Evolutionary conservation across 2,329 filamentous ascomycete genomes (phyloP), one percentile per base, ranked within the genome.

Genomic region (Talaromyces sp.): DNA sequence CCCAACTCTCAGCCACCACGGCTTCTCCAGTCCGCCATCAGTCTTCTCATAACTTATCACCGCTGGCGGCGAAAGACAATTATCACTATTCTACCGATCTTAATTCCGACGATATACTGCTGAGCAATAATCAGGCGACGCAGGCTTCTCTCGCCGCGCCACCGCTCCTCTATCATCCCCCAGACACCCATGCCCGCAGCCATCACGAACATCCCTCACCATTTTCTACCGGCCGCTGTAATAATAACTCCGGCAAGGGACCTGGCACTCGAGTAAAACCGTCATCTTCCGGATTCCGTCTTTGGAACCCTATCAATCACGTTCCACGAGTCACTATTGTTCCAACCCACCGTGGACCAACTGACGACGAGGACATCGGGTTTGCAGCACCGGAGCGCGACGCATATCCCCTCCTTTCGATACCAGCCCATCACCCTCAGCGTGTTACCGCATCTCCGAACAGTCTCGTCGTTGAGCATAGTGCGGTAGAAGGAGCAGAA

Each of bases 271-370:
- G 37, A 60, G 63, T 62, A 63, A 60, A 67, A 62, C 61, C 66
- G 11, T 69, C 63, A 59, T 64, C 57, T 66, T 69, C 41, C 70
- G 37, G 40, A 6, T 78, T 81, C 56, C 77, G 81, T 58, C 78
- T 85, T 61, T 84, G 82, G 73, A 85, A 85, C 68, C 83, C 83
- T 37, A 77, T 83, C 66, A 85, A 86, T 67, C 79, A 82, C 71
- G 81, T 83, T 50, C 83, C 82, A 40, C 80, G 81, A 59, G 72
- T 74, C 33, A 80, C 79, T 50, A 78, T 78, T 57, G 78, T 78
- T 56, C 70, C 81, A 37, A 74, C 74, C 55, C 68, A 73, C 28
- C 70, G 72, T 50, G 64, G 70, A 37, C 13, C 35, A 31, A 64
- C 57, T 54, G 60, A 61, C 41, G 65, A 70, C 66, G 71, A 74